Evolutionary conservation across 768 basidiomycete genomes (phyloP).

Genomic region (Hypholoma sublateritium): DNA sequence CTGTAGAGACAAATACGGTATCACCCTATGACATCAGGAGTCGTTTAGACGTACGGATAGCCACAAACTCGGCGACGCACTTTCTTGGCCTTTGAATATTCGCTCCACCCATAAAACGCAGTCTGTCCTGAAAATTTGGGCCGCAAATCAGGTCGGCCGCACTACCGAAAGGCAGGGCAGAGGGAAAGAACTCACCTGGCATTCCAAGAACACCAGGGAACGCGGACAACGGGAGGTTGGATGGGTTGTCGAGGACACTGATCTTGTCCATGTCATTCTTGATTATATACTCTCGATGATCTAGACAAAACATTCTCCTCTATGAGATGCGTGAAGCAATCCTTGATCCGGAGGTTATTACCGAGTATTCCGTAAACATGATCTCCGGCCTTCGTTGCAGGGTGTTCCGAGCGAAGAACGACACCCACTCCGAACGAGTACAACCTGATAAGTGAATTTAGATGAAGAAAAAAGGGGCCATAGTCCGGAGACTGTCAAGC

Average conservation of each 20-base stretch:
- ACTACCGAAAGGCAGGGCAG: no score
- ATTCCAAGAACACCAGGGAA: conserved; percentile 55
- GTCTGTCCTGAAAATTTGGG: conserved; percentile 30
- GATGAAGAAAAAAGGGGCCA: no score
- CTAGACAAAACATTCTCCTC: conserved; percentile 21
- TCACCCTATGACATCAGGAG: conserved; percentile 30
- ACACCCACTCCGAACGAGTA: conserved; percentile 40
- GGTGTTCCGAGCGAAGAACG: conserved; percentile 41
- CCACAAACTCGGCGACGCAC: conserved; percentile 14
- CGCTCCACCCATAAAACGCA: conserved; percentile 40
- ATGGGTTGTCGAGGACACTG: conserved; percentile 36
- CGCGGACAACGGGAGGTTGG: conserved; percentile 46
- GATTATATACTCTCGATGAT: conserved; percentile 42
- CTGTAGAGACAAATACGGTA: conserved; percentile 39
- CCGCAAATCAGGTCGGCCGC: background rate
- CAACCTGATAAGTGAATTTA: conserved; percentile 12
- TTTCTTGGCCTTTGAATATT: conserved; percentile 36
- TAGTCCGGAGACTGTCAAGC: background rate
- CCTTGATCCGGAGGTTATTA: conserved; percentile 9
- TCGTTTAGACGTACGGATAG: background rate
- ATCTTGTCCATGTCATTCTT: conserved; percentile 17
- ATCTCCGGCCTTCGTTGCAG: conserved; percentile 32
- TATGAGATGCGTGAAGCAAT: no score
- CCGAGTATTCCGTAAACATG: conserved; percentile 37
- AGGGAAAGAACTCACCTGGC: conserved; percentile 38